Conservation (phyloP, 148 eudicot species). For the Cornus controversa region DNA sequence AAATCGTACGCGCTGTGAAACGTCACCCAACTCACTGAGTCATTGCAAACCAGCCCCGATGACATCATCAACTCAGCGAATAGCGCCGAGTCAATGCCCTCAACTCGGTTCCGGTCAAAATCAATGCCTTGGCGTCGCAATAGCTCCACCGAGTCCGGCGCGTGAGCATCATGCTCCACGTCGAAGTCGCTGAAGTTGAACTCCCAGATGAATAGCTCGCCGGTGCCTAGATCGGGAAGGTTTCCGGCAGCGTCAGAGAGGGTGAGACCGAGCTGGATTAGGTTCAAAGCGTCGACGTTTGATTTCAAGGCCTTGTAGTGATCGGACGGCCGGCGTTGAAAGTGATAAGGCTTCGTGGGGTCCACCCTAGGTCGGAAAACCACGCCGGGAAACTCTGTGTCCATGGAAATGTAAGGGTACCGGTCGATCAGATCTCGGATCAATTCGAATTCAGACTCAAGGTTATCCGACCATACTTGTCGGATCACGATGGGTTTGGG, state of each 20-base stretch:
- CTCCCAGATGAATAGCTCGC: slow-evolving; percentile 53
- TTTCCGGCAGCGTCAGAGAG: slow-evolving; percentile 52
- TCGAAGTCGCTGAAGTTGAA: slow-evolving; percentile 64
- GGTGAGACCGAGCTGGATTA: slow-evolving; percentile 73
- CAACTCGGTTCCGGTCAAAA: slow-evolving; percentile 36
- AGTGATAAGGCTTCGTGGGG: neutral
- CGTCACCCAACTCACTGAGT: slow-evolving; percentile 62
- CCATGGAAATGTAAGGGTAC: slow-evolving; percentile 58
- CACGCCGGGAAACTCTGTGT: slow-evolving; percentile 76
- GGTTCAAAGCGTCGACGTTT: slow-evolving; percentile 57
- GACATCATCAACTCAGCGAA: slow-evolving; percentile 66
- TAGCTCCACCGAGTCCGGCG: slow-evolving; percentile 53
- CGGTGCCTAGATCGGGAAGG: slow-evolving; percentile 41
- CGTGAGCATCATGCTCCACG: slow-evolving; percentile 44
- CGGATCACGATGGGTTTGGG: slow-evolving; percentile 39
- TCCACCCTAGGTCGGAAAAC: slow-evolving; percentile 20
- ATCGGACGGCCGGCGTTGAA: slow-evolving; percentile 25
- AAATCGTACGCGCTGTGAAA: slow-evolving; percentile 80
- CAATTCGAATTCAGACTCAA: slow-evolving; percentile 42
- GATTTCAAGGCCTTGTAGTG: slow-evolving; percentile 52
- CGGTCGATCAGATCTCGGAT: slow-evolving; percentile 36
- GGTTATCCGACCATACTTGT: slow-evolving; percentile 51
- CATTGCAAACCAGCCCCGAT: slow-evolving; percentile 60
- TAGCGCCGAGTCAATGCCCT: slow-evolving; percentile 42
- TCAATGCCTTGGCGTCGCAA: slow-evolving; percentile 52